Evolutionary conservation across 441 rosid species (phyloP).

Genomic region (Geranium incanum): DNA sequence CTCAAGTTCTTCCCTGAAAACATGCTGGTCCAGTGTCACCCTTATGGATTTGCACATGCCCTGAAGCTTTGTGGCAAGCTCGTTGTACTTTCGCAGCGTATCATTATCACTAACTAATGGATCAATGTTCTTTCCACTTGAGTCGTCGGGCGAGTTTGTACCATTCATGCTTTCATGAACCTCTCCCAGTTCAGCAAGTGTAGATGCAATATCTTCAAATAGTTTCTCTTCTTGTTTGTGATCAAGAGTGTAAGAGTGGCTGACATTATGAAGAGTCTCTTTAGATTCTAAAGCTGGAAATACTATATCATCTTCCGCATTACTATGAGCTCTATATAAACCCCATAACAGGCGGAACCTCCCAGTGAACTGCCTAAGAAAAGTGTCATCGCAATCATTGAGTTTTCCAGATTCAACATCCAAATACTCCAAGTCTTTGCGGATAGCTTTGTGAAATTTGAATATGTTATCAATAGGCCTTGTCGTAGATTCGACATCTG

Average conservation of each 20-base stretch:
- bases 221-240: constrained; percentile 36
- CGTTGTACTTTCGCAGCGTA: constrained; percentile 33
- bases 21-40: constrained; percentile 68
- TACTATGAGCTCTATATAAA: too few species aligned
- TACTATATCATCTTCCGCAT: too few species aligned
- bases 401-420: constrained; percentile 69
- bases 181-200: constrained; percentile 47
- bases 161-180: constrained; percentile 38
- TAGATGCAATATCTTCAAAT: constrained; percentile 56
- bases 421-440: constrained; percentile 69
- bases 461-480: constrained; percentile 72
- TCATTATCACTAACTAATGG: constrained; percentile 20
- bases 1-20: constrained; percentile 65
- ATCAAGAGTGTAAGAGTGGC: too few species aligned
- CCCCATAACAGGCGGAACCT: constrained; percentile 49
- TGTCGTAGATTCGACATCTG: constrained; percentile 28
- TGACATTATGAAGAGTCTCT: too few species aligned
- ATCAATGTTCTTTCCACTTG: constrained; percentile 16
- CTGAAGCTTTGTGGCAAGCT: constrained; percentile 38
- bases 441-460: constrained; percentile 69
- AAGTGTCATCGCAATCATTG: constrained; percentile 44
- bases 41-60: constrained; percentile 73
- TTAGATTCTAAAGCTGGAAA: too few species aligned
- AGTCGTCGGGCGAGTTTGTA: not conserved
- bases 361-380: constrained; percentile 63